These are phyloP conservation scores for Aspergillus niger DNA, from an alignment of 2,329 filamentous ascomycete species.

Conservation along the genomic window DNA sequence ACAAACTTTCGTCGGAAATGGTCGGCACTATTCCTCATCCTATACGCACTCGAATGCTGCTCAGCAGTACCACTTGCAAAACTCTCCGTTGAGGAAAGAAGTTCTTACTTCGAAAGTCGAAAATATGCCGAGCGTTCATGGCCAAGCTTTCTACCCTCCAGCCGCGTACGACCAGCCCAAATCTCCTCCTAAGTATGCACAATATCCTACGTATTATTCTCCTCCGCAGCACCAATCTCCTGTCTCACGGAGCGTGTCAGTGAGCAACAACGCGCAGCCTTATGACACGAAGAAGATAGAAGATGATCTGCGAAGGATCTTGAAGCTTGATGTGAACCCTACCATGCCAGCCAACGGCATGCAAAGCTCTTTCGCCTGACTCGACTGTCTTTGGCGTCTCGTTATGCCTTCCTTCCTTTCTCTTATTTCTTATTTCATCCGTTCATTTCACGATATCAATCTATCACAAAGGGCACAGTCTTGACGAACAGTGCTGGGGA, in stretches of 20 bases:
- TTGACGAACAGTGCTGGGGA: not conserved
- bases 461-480: not conserved
- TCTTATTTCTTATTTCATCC: not conserved
- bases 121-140: conserved; percentile 11
- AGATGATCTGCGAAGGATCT: conserved; percentile 50
- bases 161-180: conserved; percentile 27
- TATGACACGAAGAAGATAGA: conserved; percentile 49
- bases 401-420: not conserved
- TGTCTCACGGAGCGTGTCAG: conserved; percentile 24
- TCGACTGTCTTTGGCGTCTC: not conserved
- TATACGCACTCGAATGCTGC: conserved; percentile 26
- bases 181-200: conserved; percentile 15
- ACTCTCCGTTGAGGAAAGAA: conserved; percentile 37
- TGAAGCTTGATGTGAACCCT: conserved; percentile 45
- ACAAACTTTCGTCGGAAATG: conserved; percentile 19
- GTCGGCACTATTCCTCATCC: conserved; percentile 25
- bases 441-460: conserved; percentile 7
- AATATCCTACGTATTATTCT: conserved; percentile 24
- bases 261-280: conserved; percentile 29
- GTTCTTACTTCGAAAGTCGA: conserved; percentile 27
- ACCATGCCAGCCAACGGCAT: conserved; percentile 33
- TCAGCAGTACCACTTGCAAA: conserved; percentile 28
- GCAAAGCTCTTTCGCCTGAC: conserved; percentile 38
- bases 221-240: conserved; percentile 27
- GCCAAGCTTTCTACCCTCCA: conserved; percentile 24